Conservation (phyloP, 2,329 filamentous ascomycete genomes). For the Cercospora sojina region DNA sequence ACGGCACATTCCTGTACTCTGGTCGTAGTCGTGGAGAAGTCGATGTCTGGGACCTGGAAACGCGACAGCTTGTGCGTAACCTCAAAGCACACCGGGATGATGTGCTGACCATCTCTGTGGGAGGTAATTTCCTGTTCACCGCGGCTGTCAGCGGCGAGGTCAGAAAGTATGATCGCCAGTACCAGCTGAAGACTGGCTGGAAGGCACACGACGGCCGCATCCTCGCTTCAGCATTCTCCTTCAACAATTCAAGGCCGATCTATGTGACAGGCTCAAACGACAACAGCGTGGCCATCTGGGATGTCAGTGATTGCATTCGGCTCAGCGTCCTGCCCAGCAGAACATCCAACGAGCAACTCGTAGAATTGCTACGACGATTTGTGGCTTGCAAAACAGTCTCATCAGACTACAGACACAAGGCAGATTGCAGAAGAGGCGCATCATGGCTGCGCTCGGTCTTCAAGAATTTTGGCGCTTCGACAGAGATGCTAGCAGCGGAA, state of each 20-base stretch:
- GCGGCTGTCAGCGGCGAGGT: slow-evolving; percentile 80
- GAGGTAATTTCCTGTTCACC: slow-evolving; percentile 81
- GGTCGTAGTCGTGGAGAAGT: slow-evolving; percentile 84
- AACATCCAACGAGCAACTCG: slow-evolving; percentile 63
- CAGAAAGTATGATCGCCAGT: slow-evolving; percentile 75
- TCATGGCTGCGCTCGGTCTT: slow-evolving; percentile 88
- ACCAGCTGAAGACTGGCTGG: slow-evolving; percentile 75
- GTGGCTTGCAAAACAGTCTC: slow-evolving; percentile 91
- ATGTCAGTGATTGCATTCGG: slow-evolving; percentile 60
- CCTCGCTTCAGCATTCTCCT: slow-evolving; percentile 75
- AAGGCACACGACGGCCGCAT: slow-evolving; percentile 84
- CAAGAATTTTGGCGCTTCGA: slow-evolving; percentile 84
- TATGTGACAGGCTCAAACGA: slow-evolving; percentile 95
- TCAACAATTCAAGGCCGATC: slow-evolving; percentile 69
- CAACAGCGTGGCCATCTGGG: slow-evolving; percentile 84
- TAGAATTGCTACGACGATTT: slow-evolving; percentile 71
- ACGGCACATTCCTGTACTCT: slow-evolving; percentile 89
- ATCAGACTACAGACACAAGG: slow-evolving; percentile 77
- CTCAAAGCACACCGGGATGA: slow-evolving; percentile 79
- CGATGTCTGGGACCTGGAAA: slow-evolving; percentile 96
- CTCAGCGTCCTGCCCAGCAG: slow-evolving; percentile 48
- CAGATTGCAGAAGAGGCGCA: slow-evolving; percentile 89
- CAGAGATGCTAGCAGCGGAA: slow-evolving; percentile 83
- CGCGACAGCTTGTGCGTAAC: slow-evolving; percentile 81
- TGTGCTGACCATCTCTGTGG: slow-evolving; percentile 81